phyloP scores from a whole-genome alignment of 2,329 filamentous ascomycete genomes.

The Parascedosporium putredinis region DNA sequence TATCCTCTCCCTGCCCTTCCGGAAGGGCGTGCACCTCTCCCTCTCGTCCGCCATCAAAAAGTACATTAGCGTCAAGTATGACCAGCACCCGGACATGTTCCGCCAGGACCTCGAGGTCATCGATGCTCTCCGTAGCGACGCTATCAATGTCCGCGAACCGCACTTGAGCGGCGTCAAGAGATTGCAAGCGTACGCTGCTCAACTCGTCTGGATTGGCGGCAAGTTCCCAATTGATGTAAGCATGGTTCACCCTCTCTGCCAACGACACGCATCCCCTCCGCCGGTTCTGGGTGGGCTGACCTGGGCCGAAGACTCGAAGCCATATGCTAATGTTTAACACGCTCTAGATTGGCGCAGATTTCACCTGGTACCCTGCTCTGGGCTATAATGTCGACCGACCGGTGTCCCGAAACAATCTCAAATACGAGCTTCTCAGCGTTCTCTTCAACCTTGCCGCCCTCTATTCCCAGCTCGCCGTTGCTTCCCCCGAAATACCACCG shows the following conservation, averaged over 20 bases:
- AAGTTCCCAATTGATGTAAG: constrained; percentile 92
- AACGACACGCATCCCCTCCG: too few species aligned
- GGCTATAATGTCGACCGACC: constrained; percentile 79
- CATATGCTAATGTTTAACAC: too few species aligned
- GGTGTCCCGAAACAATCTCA: constrained; percentile 53
- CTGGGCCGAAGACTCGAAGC: too few species aligned
- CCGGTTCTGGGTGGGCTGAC: too few species aligned
- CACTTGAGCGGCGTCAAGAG: constrained; percentile 79
- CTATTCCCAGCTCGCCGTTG: constrained; percentile 83
- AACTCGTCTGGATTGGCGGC: constrained; percentile 83
- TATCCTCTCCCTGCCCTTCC: constrained; percentile 76
- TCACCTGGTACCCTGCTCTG: constrained; percentile 89
- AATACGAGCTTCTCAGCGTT: constrained; percentile 82
- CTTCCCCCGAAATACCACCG: constrained; percentile 67
- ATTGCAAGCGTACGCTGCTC: constrained; percentile 83
- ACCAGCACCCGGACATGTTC: constrained; percentile 97
- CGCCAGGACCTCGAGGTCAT: constrained; percentile 74
- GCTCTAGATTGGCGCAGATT: constrained; percentile 75
- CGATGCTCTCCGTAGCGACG: constrained; percentile 71
- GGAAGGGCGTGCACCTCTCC: constrained; percentile 68
- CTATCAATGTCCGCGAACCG: constrained; percentile 80
- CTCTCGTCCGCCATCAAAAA: constrained; percentile 77
- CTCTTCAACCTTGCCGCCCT: constrained; percentile 88
- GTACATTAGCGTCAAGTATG: constrained; percentile 97
- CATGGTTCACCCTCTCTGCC: not conserved